Percentiles rank a stretch among this genome's conserved stretches.
Conservation (phyloP, 2,329 filamentous ascomycete genomes). For the Cladosporium oxysporum region DNA sequence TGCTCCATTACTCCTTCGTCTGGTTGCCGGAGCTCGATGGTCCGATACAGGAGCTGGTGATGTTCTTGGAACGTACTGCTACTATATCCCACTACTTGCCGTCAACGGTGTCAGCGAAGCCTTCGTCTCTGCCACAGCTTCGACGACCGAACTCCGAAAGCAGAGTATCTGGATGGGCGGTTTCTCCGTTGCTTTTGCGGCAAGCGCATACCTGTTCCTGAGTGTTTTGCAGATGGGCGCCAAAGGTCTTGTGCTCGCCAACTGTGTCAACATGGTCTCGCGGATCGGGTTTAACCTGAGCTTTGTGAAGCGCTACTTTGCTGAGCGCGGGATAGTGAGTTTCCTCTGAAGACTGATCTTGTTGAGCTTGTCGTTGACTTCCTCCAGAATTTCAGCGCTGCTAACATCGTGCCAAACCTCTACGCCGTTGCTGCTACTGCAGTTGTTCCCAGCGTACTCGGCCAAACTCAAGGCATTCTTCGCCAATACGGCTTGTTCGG, state of each 20-base stretch:
- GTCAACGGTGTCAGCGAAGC: conserved; percentile 90
- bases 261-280: conserved; percentile 84
- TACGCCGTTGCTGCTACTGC: conserved; percentile 41
- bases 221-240: conserved; percentile 70
- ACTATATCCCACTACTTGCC: conserved; percentile 89
- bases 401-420: conserved; percentile 35
- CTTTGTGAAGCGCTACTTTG: conserved; percentile 72
- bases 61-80: conserved; percentile 79
- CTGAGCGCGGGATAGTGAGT: conserved; percentile 41
- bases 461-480: conserved; percentile 33
- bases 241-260: conserved; percentile 79
- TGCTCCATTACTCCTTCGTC: conserved; percentile 69
- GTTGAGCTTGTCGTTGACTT: neutral
- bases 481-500: conserved; percentile 42
- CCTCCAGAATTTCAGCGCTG: conserved; percentile 30
- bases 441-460: conserved; percentile 41
- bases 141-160: conserved; percentile 68
- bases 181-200: conserved; percentile 76
- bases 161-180: conserved; percentile 83
- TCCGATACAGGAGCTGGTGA: conserved; percentile 68
- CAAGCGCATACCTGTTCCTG: conserved; percentile 74
- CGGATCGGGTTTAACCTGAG: conserved; percentile 76
- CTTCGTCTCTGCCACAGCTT: conserved; percentile 86
- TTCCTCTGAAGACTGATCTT: neutral
- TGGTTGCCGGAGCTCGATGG: conserved; percentile 80